phyloP scores from a whole-genome alignment of 257 asterid species.

The Plantago elongata region DNA sequence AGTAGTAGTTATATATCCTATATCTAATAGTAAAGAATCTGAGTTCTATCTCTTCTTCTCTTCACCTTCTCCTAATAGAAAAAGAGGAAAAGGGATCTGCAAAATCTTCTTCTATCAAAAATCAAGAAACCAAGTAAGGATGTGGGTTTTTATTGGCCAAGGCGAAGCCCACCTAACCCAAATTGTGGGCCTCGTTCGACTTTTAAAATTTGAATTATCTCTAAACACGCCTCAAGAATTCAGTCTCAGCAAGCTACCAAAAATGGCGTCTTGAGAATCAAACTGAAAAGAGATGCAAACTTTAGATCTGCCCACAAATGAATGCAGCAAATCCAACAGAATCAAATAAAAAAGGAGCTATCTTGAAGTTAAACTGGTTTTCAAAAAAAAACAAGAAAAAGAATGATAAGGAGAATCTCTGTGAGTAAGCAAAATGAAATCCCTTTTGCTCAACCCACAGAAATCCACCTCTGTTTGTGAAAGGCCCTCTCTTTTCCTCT shows the following conservation, averaged over 20 bases:
- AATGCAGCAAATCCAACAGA: no score
- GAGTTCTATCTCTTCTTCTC: slow-evolving; percentile 16
- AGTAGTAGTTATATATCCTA: no score
- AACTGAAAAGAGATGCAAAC: neutral
- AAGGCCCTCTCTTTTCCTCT: slow-evolving; percentile 2
- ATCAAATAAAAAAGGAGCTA: no score
- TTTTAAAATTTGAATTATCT: slow-evolving; percentile 19
- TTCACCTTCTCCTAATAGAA: slow-evolving; percentile 22
- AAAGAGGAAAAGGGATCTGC: slow-evolving; percentile 27
- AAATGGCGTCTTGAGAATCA: no score
- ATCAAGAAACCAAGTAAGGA: neutral
- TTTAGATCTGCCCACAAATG: neutral
- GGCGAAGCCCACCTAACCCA: slow-evolving; percentile 53
- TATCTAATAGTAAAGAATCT: neutral
- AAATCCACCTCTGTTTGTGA: slow-evolving; percentile 12
- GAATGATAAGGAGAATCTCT: slow-evolving; percentile 6
- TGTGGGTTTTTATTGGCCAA: slow-evolving; percentile 31
- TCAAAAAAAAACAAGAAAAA: neutral
- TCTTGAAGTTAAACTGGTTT: no score
- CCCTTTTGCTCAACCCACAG: slow-evolving; percentile 18
- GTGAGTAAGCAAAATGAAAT: neutral
- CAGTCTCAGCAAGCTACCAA: neutral
- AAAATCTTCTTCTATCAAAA: slow-evolving; percentile 24
- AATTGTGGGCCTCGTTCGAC: slow-evolving; percentile 39
- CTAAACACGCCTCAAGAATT: slow-evolving; percentile 23